A percentile compares a stretch with the other conserved stretches of the same genome.
Evolutionary conservation across 768 basidiomycete genomes (phyloP).

Genomic region (Amanita pallidorosea): DNA sequence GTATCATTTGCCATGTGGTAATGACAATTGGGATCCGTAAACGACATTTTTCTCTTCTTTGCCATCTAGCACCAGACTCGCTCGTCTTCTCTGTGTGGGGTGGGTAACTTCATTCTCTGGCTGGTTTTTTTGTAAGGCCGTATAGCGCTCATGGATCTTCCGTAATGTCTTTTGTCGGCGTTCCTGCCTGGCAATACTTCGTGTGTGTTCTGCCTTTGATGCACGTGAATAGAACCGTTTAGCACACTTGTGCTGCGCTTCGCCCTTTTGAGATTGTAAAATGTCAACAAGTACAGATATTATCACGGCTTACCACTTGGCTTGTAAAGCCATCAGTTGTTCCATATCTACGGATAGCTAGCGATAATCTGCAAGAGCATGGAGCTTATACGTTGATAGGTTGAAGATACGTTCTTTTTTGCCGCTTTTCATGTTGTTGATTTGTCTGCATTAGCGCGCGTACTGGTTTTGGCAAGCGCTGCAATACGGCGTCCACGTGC

Average conservation of each 20-base stretch:
- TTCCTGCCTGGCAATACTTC: constrained; percentile 8
- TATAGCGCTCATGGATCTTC: background rate
- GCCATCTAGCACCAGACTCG: no score
- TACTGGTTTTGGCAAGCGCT: background rate
- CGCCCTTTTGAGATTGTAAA: no score
- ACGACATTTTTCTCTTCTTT: no score
- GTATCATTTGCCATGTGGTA: no score
- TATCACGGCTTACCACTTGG: constrained; percentile 13
- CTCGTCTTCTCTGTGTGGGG: no score
- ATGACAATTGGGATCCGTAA: no score
- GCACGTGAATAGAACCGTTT: constrained; percentile 23
- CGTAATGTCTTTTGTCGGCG: background rate
- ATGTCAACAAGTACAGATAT: no score
- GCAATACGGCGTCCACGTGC: constrained; percentile 9
- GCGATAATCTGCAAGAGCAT: constrained; percentile 17
- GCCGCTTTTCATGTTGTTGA: background rate
- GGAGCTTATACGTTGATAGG: constrained; percentile 19
- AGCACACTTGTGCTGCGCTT: constrained; percentile 22
- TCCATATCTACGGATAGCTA: constrained; percentile 13
- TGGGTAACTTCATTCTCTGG: no score
- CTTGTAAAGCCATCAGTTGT: constrained; percentile 22
- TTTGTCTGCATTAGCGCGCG: background rate
- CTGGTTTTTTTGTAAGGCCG: background rate
- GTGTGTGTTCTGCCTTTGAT: constrained; percentile 16
- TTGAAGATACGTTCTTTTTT: constrained; percentile 3